Base-by-base conservation (phyloP, 2,329 filamentous ascomycete species). In the Penicillium sclerotiorum region DNA sequence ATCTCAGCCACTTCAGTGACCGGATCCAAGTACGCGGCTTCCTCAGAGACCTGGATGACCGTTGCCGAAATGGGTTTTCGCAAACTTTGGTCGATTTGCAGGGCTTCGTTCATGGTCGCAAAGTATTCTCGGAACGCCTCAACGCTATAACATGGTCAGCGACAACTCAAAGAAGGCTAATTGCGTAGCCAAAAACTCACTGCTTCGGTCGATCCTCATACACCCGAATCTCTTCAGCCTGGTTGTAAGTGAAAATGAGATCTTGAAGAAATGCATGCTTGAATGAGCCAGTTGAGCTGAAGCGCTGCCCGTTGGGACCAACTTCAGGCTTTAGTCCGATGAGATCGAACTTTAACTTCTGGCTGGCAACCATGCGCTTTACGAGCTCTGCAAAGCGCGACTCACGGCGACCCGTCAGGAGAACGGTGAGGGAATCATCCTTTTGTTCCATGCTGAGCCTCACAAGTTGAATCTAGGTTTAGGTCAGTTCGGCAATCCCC, bases 61-160 rank as follows among this genome's bases (percentile, higher is more conserved):
- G 96, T 90, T 27, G 87, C 85, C 8, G 69, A 76, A 55, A 97
- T 85, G 1, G 87, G 81, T 7, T 80, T 82, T 33, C 89, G 81
- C 2, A 79, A 78, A 1, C 77, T 74, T 20, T 74, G 69, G 1
- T 59, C 25, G 49, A 68, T 5, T 61, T 81, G 76, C 25, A 82
- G 73, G 27, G 74, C 73, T 39, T 77, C 80, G 74, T 96, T 96
- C 75, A 94, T 88, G 18, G 85, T 80, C 47, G 79, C 80, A 59
- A 97, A 87, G 73, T 91, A 97, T 27, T 91, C 86, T 57, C 89
- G 85, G 72, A 99, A 99, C 15, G 81, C 86, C 68, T 88, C 88
- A 44, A 89, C 88, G 66, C 71, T 87, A 45, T 41, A 50, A 47
- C 52, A 27, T 33, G 42, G n/a, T 52, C n/a, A 52, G 17, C 32